Evolutionary conservation across 23 red algal genomes (phyloP).

Genomic region (Pyropia haitanensis): DNA sequence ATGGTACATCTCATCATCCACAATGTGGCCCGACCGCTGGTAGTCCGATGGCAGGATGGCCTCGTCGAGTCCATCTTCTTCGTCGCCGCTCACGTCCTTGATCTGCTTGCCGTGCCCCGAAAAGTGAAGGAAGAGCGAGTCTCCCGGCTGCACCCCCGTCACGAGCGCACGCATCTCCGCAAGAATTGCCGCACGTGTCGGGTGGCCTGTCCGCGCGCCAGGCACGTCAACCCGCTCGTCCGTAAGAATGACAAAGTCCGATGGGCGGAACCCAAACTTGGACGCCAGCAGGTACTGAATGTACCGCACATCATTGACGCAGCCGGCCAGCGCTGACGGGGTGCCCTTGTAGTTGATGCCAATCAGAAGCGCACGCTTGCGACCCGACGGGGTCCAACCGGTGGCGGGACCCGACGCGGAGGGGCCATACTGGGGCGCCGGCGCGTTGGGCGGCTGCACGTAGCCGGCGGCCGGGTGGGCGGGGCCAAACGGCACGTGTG

Average conservation of each 20-base stretch:
- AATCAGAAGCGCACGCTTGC: constrained; percentile 42
- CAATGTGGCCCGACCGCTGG: constrained; percentile 40
- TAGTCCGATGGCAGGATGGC: constrained; percentile 44
- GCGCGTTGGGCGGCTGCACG: too few species aligned
- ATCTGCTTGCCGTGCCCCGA: constrained; percentile 59
- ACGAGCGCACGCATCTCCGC: constrained; percentile 37
- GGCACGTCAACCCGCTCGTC: constrained; percentile 21
- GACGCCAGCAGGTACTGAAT: constrained; percentile 43
- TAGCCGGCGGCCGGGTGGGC: too few species aligned
- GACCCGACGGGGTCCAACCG: constrained; percentile 16
- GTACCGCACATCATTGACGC: constrained; percentile 59
- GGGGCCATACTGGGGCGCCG: too few species aligned
- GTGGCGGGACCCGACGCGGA: too few species aligned
- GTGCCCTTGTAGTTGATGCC: constrained; percentile 68
- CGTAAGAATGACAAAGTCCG: constrained; percentile 55
- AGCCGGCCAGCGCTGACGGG: constrained; percentile 20
- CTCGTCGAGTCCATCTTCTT: constrained; percentile 61
- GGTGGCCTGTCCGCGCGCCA: constrained; percentile 18
- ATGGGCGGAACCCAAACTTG: constrained; percentile 30
- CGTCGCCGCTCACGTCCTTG: constrained; percentile 38
- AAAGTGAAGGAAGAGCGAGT: constrained; percentile 51
- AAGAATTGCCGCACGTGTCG: constrained; percentile 34
- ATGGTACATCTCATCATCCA: constrained; percentile 49
- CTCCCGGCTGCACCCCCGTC: constrained; percentile 8
- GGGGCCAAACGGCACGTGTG: too few species aligned